A percentile compares a stretch with the other conserved stretches of the same genome.
These are phyloP conservation scores for Vigna trinervia DNA, from an alignment of 306 rosid species.

Conservation along the genomic window DNA sequence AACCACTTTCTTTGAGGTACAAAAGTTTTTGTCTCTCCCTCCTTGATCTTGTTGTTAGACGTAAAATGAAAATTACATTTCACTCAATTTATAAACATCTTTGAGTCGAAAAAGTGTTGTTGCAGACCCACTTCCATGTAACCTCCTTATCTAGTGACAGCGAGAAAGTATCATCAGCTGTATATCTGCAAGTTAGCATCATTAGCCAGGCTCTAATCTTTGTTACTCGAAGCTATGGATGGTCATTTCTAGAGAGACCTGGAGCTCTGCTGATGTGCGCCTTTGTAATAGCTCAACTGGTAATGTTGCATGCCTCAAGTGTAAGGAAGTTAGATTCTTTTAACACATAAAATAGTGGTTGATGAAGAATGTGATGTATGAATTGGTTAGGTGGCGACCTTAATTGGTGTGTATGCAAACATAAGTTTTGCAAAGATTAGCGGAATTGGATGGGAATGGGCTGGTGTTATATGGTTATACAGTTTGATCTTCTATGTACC, in stretches of 20 bases:
- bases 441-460: conserved; percentile 96
- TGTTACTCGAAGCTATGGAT: conserved; percentile 79
- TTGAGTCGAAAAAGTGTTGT: conserved; percentile 34
- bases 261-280: conserved; percentile 78
- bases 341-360: neutral
- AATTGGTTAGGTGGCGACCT: conserved; percentile 75
- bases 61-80: conserved; percentile 32
- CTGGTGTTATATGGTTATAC: conserved; percentile 85
- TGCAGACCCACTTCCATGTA: conserved; percentile 70
- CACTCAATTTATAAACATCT: conserved; percentile 6
- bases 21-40: conserved; percentile 19
- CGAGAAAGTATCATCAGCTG: conserved; percentile 75
- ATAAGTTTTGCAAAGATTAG: conserved; percentile 74
- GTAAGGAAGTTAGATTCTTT: neutral
- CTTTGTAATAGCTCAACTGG: conserved; percentile 84
- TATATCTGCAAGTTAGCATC: conserved; percentile 87
- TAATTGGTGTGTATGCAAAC: conserved; percentile 77
- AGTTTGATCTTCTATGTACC: conserved; percentile 82
- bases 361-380: conserved; percentile 24
- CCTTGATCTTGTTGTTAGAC: neutral
- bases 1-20: conserved; percentile 83
- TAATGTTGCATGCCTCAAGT: conserved; percentile 39
- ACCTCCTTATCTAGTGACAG: conserved; percentile 59
- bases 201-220: conserved; percentile 91
- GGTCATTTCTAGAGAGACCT: conserved; percentile 83